Percentiles rank a stretch among this genome's conserved stretches.
Evolutionary conservation across 176 grass and related monocot genomes (phyloP).

Genomic region (Oryza coarctata): DNA sequence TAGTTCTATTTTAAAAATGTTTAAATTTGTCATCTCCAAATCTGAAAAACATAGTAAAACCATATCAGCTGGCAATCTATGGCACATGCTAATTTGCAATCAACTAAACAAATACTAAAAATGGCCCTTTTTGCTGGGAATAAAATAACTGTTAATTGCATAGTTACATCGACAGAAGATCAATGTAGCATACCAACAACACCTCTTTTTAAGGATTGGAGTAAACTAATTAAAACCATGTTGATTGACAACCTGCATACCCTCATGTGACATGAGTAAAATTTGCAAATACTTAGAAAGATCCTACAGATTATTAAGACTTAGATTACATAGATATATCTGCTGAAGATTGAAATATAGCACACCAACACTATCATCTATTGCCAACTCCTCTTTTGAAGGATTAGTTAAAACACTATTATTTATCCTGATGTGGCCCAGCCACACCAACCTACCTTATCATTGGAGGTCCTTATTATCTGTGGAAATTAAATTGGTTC

Average conservation of each 20-base stretch:
- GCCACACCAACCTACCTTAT: background rate
- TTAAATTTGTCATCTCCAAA: background rate
- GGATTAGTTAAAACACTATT: background rate
- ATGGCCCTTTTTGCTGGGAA: no score
- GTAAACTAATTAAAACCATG: background rate
- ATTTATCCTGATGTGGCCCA: background rate
- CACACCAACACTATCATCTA: background rate
- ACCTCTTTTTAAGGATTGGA: background rate
- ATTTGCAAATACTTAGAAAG: no score
- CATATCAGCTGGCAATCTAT: background rate
- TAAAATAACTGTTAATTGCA: no score
- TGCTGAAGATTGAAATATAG: background rate
- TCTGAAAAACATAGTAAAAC: background rate
- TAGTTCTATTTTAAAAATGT: background rate
- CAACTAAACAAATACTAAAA: background rate
- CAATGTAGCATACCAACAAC: background rate
- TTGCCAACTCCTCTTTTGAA: background rate
- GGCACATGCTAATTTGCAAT: background rate
- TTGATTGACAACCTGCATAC: background rate
- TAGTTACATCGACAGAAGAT: background rate
- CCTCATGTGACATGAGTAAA: no score
- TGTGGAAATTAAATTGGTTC: background rate
- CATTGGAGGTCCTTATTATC: background rate
- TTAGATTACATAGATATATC: background rate
- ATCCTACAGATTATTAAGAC: background rate